Evolutionary conservation across 345 rosid genomes (phyloP).

Genomic region (Theobroma cacao): DNA sequence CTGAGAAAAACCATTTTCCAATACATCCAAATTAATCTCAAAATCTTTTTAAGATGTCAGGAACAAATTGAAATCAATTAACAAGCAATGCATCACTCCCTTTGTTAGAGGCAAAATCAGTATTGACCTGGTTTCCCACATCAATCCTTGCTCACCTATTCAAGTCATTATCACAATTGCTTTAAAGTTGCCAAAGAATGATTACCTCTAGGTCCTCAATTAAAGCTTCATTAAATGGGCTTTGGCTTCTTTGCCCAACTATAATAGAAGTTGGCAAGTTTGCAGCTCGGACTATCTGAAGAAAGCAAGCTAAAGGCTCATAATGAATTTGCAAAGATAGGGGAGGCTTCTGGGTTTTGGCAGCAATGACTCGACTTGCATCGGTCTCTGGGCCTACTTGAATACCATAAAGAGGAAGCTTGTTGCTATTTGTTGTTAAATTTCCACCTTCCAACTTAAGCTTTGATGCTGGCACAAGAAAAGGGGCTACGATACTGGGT

Average conservation of each 20-base stretch:
- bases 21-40: neutral
- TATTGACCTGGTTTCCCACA: neutral
- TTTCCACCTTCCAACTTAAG: slow-evolving; percentile 56
- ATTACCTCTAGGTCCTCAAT: slow-evolving; percentile 62
- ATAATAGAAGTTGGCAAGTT: slow-evolving; percentile 58
- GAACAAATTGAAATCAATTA: neutral
- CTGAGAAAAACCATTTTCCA: slow-evolving; percentile 41
- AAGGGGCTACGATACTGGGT: slow-evolving; percentile 54
- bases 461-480: slow-evolving; percentile 47
- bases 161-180: neutral
- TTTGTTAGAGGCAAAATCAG: neutral
- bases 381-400: slow-evolving; percentile 71
- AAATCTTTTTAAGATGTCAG: neutral
- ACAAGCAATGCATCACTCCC: neutral
- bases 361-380: slow-evolving; percentile 31
- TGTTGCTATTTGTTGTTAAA: slow-evolving; percentile 27
- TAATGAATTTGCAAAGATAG: slow-evolving; percentile 49
- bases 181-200: slow-evolving; percentile 1
- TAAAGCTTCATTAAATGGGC: slow-evolving; percentile 34
- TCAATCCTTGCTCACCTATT: neutral
- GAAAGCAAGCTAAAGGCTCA: slow-evolving; percentile 80
- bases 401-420: slow-evolving; percentile 41
- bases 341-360: slow-evolving; percentile 55
- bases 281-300: slow-evolving; percentile 63
- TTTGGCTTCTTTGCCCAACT: slow-evolving; percentile 44